phyloP scores from a whole-genome alignment of 768 basidiomycete genomes.

The Hydnum rufescens region DNA sequence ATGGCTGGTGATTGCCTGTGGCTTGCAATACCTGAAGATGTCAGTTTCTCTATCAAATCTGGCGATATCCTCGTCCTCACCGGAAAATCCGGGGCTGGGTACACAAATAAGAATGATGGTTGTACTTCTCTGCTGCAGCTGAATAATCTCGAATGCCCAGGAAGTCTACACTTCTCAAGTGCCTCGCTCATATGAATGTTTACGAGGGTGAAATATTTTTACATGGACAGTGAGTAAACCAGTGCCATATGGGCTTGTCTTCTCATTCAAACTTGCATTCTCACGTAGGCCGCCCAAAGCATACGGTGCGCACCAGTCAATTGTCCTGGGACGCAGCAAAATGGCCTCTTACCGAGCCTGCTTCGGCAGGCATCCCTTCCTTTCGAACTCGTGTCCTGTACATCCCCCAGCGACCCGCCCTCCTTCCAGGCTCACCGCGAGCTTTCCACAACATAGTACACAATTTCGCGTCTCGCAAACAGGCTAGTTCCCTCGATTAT shows the following conservation, averaged over 20 bases:
- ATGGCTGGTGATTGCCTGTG: too few relatives aligned
- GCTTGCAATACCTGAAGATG: constrained; percentile 35
- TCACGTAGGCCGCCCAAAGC: constrained; percentile 12
- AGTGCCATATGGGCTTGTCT: background rate
- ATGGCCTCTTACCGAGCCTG: background rate
- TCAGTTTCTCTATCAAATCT: constrained; percentile 41
- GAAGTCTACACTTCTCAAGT: constrained; percentile 55
- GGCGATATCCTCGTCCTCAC: constrained; percentile 63
- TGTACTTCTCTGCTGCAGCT: too few relatives aligned
- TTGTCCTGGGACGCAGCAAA: constrained; percentile 13
- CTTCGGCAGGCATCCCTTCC: constrained; percentile 38
- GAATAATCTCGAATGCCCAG: constrained; percentile 12
- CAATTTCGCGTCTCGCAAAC: constrained; percentile 30
- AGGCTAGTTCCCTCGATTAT: constrained; percentile 2
- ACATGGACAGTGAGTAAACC: constrained; percentile 37
- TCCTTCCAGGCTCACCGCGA: constrained; percentile 64
- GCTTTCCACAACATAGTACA: constrained; percentile 44
- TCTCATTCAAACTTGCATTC: background rate
- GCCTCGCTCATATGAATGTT: constrained; percentile 57
- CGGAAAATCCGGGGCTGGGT: constrained; percentile 66
- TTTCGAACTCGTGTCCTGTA: constrained; percentile 70
- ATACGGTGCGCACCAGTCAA: constrained; percentile 20
- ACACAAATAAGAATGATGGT: too few relatives aligned
- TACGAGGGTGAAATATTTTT: constrained; percentile 47
- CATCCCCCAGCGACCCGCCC: constrained; percentile 71